Conservation (phyloP, 2,329 filamentous ascomycete genomes). For the Knoxdaviesia proteae region DNA sequence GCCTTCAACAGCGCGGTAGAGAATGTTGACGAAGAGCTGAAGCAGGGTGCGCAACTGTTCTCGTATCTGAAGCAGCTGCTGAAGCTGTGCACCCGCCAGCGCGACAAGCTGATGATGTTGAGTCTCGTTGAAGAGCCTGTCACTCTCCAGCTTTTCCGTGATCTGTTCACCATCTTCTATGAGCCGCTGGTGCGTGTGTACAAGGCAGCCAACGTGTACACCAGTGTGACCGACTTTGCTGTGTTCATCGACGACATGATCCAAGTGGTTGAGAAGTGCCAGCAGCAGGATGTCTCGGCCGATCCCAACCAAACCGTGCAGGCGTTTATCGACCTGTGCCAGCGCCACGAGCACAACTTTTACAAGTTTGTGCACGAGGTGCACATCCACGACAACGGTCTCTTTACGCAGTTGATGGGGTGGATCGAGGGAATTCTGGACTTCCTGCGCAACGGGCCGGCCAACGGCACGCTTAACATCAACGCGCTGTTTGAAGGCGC, state of each 20-base stretch:
- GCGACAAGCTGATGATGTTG: constrained; percentile 96
- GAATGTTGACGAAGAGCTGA: constrained; percentile 72
- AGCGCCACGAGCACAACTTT: constrained; percentile 86
- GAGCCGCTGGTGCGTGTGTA: constrained; percentile 93
- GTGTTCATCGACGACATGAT: constrained; percentile 87
- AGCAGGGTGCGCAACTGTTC: constrained; percentile 76
- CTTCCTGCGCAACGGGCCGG: constrained; percentile 73
- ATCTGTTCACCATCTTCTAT: constrained; percentile 97
- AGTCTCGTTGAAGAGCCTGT: constrained; percentile 87
- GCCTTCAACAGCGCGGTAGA: constrained; percentile 92
- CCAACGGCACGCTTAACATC: constrained; percentile 74
- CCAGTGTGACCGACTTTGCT: constrained; percentile 89
- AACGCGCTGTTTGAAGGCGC: constrained; percentile 80
- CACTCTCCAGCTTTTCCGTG: constrained; percentile 88
- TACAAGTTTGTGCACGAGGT: constrained; percentile 99
- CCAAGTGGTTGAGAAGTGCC: constrained; percentile 44
- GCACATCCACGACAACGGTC: constrained; percentile 84
- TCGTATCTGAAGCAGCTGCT: constrained; percentile 87
- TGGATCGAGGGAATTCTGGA: constrained; percentile 94
- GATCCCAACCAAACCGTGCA: constrained; percentile 98
- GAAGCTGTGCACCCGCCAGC: constrained; percentile 74
- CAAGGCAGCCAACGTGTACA: constrained; percentile 97
- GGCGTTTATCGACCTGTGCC: constrained; percentile 90
- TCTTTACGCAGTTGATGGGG: constrained; percentile 89
- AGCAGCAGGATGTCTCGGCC: constrained; percentile 63